These are phyloP conservation scores for Salix brachista DNA, from an alignment of 345 rosid species.

Conservation along the genomic window DNA sequence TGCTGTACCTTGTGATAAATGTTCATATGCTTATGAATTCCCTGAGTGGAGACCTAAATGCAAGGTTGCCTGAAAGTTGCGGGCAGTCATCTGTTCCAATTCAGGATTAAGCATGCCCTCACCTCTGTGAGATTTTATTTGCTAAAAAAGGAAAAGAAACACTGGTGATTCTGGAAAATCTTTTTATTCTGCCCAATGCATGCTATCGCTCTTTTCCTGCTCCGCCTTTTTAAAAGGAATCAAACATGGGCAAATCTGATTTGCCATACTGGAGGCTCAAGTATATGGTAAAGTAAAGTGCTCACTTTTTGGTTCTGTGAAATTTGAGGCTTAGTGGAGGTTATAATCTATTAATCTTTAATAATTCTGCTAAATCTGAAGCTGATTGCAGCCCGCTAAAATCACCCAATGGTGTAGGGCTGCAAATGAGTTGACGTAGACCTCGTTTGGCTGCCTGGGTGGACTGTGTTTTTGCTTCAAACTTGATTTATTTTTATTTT, in stretches of 20 bases:
- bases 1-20: conserved; percentile 24
- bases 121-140: conserved; percentile 14
- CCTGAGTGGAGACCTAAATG: conserved; percentile 11
- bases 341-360: neutral
- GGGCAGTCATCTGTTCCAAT: conserved; percentile 3
- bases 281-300: neutral
- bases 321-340: neutral
- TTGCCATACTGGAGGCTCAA: neutral
- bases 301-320: neutral
- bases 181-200: neutral
- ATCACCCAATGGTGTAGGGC: too few relatives aligned
- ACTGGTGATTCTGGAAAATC: conserved; percentile 4
- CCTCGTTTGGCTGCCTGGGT: too few relatives aligned
- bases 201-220: neutral
- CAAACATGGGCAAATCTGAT: neutral
- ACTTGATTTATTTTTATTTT: too few relatives aligned
- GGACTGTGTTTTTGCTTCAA: too few relatives aligned
- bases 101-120: conserved; percentile 21
- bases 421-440: too few relatives aligned
- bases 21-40: conserved; percentile 15
- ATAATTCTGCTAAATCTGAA: neutral
- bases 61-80: conserved; percentile 9
- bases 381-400: neutral
- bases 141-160: neutral
- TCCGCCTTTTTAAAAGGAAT: neutral